Evolutionary conservation across 805 yeast species (phyloP).

Genomic region (Ogataea paradorogensis): DNA sequence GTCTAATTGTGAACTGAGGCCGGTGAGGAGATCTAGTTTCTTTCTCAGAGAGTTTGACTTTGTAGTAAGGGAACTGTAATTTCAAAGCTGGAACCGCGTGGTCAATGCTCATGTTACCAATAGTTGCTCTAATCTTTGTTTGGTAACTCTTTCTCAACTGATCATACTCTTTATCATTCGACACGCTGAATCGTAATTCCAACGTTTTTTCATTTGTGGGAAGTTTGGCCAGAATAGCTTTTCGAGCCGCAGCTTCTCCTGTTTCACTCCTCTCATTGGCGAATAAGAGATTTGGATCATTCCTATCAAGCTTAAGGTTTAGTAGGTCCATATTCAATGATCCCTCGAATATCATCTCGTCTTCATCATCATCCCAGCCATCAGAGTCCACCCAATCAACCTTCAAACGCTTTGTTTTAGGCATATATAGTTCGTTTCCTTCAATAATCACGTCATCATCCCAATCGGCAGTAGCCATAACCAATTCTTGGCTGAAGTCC

Average conservation of each 20-base stretch:
- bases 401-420: slow-evolving; percentile 27
- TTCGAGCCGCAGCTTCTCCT: slow-evolving; percentile 10
- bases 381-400: slow-evolving; percentile 37
- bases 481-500: slow-evolving; percentile 50
- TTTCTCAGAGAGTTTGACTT: slow-evolving; percentile 64
- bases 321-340: slow-evolving; percentile 34
- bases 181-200: slow-evolving; percentile 67
- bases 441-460: slow-evolving; percentile 62
- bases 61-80: slow-evolving; percentile 87
- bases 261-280: slow-evolving; percentile 39
- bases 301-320: slow-evolving; percentile 67
- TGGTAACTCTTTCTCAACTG: slow-evolving; percentile 81
- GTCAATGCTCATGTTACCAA: slow-evolving; percentile 86
- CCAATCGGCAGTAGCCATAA: slow-evolving; percentile 77
- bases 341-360: slow-evolving; percentile 76
- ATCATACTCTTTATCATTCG: slow-evolving; percentile 87
- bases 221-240: slow-evolving; percentile 34
- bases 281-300: slow-evolving; percentile 78
- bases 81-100: slow-evolving; percentile 86
- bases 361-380: slow-evolving; percentile 52
- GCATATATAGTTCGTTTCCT: slow-evolving; percentile 35
- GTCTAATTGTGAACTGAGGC: slow-evolving; percentile 68
- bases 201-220: slow-evolving; percentile 57
- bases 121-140: slow-evolving; percentile 86
- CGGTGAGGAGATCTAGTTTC: slow-evolving; percentile 80